Evolutionary conservation across 2,329 filamentous ascomycete species (phyloP).

Genomic region (Zalaria sp.): DNA sequence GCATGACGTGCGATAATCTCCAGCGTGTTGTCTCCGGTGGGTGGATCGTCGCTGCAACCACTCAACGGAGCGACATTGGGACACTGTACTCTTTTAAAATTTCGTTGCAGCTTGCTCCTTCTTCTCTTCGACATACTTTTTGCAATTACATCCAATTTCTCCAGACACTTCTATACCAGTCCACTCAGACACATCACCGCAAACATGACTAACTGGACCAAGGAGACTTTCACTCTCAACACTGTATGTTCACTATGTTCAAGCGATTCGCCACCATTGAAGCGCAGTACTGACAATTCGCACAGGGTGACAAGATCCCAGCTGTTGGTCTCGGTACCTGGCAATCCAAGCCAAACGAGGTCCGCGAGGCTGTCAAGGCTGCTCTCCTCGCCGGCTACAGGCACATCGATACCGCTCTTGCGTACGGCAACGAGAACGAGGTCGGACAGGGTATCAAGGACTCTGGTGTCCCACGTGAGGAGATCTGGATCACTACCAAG

Average conservation of each 20-base stretch:
- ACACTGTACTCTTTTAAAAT: not conserved
- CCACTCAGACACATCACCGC: not conserved
- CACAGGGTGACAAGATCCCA: constrained; percentile 66
- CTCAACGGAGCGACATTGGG: not conserved
- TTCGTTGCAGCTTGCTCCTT: not conserved
- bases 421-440: constrained; percentile 66
- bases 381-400: constrained; percentile 9
- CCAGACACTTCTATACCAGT: constrained; percentile 8
- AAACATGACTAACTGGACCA: constrained; percentile 14
- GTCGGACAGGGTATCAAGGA: constrained; percentile 59
- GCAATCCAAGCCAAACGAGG: constrained; percentile 58
- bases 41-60: not conserved
- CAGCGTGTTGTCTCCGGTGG: not conserved
- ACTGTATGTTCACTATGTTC: constrained; percentile 4
- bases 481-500: constrained; percentile 70
- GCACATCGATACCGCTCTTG: constrained; percentile 47
- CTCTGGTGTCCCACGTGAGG: constrained; percentile 47
- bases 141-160: not conserved
- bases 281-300: constrained; percentile 25
- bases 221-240: not conserved
- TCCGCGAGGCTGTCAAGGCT: constrained; percentile 56
- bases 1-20: not conserved
- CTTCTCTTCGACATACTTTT: not conserved
- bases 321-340: constrained; percentile 65
- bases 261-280: not conserved